These are phyloP conservation scores for Fermentozyma sake DNA, from an alignment of 1,139 yeast species.

Conservation along the genomic window DNA sequence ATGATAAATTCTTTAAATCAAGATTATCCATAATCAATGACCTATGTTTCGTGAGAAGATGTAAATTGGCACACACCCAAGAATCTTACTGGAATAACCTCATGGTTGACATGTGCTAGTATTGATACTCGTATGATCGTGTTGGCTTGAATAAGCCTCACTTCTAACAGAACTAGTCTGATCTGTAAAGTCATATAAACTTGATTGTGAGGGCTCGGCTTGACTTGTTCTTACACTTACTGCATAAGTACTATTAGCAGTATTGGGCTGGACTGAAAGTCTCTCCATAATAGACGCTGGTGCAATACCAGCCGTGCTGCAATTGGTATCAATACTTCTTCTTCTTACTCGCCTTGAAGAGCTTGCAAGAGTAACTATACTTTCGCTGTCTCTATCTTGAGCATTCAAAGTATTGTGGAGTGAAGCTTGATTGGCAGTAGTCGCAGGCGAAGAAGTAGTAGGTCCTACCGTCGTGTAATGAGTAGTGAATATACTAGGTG, in stretches of 20 bases:
- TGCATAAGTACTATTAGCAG: constrained; percentile 27
- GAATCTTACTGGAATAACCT: too few relatives aligned
- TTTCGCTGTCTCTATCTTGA: constrained; percentile 45
- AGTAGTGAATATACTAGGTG: constrained; percentile 30
- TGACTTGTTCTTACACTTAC: constrained; percentile 24
- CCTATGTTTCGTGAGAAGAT: too few relatives aligned
- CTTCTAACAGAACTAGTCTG: constrained; percentile 13
- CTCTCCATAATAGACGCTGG: constrained; percentile 62
- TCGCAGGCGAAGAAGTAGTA: constrained; percentile 6
- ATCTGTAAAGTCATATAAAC: constrained; percentile 16
- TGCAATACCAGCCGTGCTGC: constrained; percentile 60
- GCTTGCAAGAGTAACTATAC: constrained; percentile 52
- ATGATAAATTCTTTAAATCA: too few relatives aligned
- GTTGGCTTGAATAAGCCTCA: too few relatives aligned
- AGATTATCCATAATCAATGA: too few relatives aligned
- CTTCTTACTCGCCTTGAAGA: constrained; percentile 46
- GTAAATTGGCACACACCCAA: too few relatives aligned
- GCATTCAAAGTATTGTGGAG: constrained; percentile 1
- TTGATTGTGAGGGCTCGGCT: constrained; percentile 11
- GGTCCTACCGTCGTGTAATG: constrained; percentile 1
- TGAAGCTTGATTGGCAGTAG: constrained; percentile 5
- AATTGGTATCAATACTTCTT: constrained; percentile 53
- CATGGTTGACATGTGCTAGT: too few relatives aligned
- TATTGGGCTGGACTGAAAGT: constrained; percentile 30
- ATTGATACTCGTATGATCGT: too few relatives aligned